Evolutionary conservation across 2,329 filamentous ascomycete species (phyloP).

Genomic region (Ophiostoma novo-ulmi): DNA sequence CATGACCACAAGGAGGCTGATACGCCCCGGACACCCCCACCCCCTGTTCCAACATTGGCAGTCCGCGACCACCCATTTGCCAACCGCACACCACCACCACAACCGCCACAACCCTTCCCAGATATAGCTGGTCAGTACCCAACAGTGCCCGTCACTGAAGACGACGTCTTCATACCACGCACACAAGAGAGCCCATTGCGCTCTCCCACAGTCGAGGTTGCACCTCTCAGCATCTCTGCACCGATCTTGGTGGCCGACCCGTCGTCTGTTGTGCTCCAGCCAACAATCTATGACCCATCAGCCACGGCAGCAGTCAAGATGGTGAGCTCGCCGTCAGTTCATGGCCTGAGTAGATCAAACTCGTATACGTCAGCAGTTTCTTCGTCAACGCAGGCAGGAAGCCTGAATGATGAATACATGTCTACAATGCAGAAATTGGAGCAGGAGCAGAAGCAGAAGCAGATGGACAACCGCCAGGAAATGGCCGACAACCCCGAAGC

Average conservation of each 20-base stretch:
- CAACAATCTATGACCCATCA: slow-evolving; percentile 51
- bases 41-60: slow-evolving; percentile 5
- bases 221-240: slow-evolving; percentile 41
- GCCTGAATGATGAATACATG: slow-evolving; percentile 42
- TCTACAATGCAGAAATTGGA: slow-evolving; percentile 57
- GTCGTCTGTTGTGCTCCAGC: slow-evolving; percentile 50
- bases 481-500: slow-evolving; percentile 52
- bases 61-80: slow-evolving; percentile 24
- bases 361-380: slow-evolving; percentile 20
- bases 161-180: slow-evolving; percentile 28
- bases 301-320: slow-evolving; percentile 22
- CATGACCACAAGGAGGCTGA: slow-evolving; percentile 21
- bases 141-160: background rate
- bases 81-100: slow-evolving; percentile 25
- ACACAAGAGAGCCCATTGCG: slow-evolving; percentile 23
- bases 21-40: slow-evolving; percentile 13
- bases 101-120: slow-evolving; percentile 21
- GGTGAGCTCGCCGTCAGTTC: background rate
- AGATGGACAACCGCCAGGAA: slow-evolving; percentile 41
- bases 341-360: background rate
- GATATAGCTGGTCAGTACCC: slow-evolving; percentile 14
- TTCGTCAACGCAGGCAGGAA: background rate
- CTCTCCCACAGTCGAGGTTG: slow-evolving; percentile 19
- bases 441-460: slow-evolving; percentile 49
- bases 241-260: slow-evolving; percentile 48